These are phyloP conservation scores for Coriolopsis trogii DNA, from an alignment of 1,284 basidiomycete genomes.

Conservation along the genomic window DNA sequence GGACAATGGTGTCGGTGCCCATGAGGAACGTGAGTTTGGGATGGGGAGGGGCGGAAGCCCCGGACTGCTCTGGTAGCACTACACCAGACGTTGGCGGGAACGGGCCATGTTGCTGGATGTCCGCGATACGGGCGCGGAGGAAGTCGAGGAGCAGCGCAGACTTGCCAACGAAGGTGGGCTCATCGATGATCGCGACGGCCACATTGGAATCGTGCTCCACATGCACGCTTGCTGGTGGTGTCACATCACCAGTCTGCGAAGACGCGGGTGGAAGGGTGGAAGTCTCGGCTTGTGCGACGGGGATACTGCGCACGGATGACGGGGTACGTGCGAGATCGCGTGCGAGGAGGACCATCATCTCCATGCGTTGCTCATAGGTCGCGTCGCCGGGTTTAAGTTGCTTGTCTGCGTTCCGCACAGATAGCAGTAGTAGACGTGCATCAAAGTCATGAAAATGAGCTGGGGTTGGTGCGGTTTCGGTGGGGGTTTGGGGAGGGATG, in stretches of 20 bases:
- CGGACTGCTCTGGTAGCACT: not conserved
- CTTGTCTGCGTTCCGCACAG: slow-evolving; percentile 92
- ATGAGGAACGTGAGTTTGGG: slow-evolving; percentile 39
- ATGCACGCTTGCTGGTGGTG: too few species aligned
- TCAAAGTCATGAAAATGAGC: slow-evolving; percentile 51
- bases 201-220: slow-evolving; percentile 46
- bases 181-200: slow-evolving; percentile 83
- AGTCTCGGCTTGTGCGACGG: not conserved
- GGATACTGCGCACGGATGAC: not conserved
- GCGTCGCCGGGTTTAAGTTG: slow-evolving; percentile 72
- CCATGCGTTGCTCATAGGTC: slow-evolving; percentile 70
- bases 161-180: slow-evolving; percentile 90
- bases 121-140: slow-evolving; percentile 40
- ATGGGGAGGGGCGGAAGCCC: slow-evolving; percentile 1
- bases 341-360: slow-evolving; percentile 81
- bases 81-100: not conserved
- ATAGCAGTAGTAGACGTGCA: slow-evolving; percentile 82
- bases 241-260: too few species aligned
- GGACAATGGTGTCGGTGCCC: slow-evolving; percentile 88
- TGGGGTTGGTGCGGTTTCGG: not conserved
- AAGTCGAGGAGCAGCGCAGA: slow-evolving; percentile 63
- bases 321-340: slow-evolving; percentile 41
- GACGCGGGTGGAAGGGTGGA: not conserved
- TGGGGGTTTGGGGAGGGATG: slow-evolving; percentile 33
- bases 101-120: not conserved